A percentile compares a stretch with the other conserved stretches of the same genome.
Evolutionary conservation across 371 early-diverging fungal species (phyloP).

Genomic region (Syncephalastrum sp.): DNA sequence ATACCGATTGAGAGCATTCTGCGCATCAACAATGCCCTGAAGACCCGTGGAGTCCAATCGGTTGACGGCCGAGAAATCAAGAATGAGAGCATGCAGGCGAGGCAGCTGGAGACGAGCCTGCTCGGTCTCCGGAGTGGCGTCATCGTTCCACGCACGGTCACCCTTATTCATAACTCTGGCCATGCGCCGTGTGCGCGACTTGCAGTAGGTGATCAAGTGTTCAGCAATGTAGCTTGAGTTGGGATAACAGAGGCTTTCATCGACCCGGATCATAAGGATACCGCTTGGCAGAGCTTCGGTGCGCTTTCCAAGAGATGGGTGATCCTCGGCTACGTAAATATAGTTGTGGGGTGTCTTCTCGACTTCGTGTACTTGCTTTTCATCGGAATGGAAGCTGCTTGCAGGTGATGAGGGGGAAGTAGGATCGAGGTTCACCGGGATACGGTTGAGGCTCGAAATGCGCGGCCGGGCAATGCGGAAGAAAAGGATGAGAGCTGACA

Average conservation of each 20-base stretch:
- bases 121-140: constrained; percentile 19
- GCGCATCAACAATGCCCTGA: constrained; percentile 59
- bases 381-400: constrained; percentile 10
- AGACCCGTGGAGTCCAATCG: constrained; percentile 63
- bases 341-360: constrained; percentile 20
- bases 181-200: constrained; percentile 27
- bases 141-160: constrained; percentile 53
- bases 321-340: constrained; percentile 39
- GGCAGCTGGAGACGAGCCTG: constrained; percentile 33
- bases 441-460: constrained; percentile 42
- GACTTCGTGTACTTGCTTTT: constrained; percentile 3
- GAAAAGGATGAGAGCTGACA: constrained; percentile 64
- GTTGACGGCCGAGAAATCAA: constrained; percentile 67
- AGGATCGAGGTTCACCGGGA: constrained; percentile 14
- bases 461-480: constrained; percentile 72
- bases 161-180: constrained; percentile 22
- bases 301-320: constrained; percentile 34
- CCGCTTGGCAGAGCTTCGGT: constrained; percentile 53
- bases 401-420: constrained; percentile 7
- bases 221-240: constrained; percentile 58
- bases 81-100: constrained; percentile 55
- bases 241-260: constrained; percentile 69
- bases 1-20: constrained; percentile 49
- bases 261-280: constrained; percentile 56
- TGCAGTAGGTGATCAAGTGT: constrained; percentile 40